phyloP scores from a whole-genome alignment of 768 basidiomycete genomes.

The Coprinopsis strossmayeri region DNA sequence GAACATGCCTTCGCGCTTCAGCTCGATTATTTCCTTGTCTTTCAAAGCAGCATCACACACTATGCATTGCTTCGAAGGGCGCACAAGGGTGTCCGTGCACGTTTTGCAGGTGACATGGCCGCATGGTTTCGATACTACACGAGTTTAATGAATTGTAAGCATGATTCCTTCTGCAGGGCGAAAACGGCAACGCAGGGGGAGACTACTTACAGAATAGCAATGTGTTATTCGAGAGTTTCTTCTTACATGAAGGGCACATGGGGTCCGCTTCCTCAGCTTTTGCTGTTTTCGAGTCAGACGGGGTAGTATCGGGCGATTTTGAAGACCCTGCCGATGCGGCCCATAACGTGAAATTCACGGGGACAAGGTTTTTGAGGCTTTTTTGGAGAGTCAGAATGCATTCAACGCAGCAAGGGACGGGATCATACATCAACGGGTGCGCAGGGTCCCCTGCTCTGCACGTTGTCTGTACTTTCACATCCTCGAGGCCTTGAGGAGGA shows the following conservation, averaged over 20 bases:
- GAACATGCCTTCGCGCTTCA: constrained; percentile 79
- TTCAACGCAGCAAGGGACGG: background rate
- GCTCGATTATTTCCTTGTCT: constrained; percentile 71
- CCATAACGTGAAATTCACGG: constrained; percentile 72
- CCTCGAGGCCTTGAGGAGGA: constrained; percentile 58
- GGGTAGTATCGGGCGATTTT: constrained; percentile 30
- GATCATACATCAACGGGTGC: constrained; percentile 68
- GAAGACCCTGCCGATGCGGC: constrained; percentile 27
- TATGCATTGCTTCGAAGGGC: constrained; percentile 73
- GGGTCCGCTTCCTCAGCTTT: constrained; percentile 53
- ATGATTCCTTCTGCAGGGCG: background rate
- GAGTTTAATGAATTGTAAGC: background rate
- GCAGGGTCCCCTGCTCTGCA: constrained; percentile 78
- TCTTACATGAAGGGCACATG: constrained; percentile 88
- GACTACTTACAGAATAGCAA: constrained; percentile 56
- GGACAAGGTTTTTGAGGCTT: constrained; percentile 65
- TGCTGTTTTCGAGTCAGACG: constrained; percentile 28
- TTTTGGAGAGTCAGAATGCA: constrained; percentile 1
- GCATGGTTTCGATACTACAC: constrained; percentile 74
- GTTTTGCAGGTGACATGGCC: constrained; percentile 89
- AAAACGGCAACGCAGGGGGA: constrained; percentile 3
- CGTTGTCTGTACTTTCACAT: constrained; percentile 82
- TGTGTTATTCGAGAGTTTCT: constrained; percentile 71
- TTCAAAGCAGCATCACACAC: constrained; percentile 69
- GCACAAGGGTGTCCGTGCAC: constrained; percentile 84